Base-by-base conservation (phyloP, 1,284 basidiomycete species). In the Laetiporus sulphureus region DNA sequence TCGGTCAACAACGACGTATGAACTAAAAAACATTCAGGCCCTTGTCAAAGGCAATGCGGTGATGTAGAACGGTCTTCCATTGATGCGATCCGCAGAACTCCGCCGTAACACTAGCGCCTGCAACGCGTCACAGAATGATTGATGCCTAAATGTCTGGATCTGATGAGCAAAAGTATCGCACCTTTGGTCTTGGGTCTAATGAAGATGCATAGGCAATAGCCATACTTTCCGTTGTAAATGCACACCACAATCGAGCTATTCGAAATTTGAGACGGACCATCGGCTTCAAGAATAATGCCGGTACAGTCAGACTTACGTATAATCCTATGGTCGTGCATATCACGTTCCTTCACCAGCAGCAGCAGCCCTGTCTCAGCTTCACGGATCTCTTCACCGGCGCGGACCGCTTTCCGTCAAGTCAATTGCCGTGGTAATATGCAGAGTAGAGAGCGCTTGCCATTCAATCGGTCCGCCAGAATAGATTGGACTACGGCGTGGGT, bases 211-310 rank as follows among this genome's bases (percentile, higher is more conserved):
- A 84, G 25, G 72, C 84, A 38, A 88, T 66, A 0, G 84, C 82
- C 83, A 89, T 87, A 57, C 80, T 84, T 22, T 75, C 66, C n/a
- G 85, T 80, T 8, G 85, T 88, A 63, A 89, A 89, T 27, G 77
- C 83, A 55, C 85, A 87, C 81, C 83, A 88, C 25, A 87, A 59
- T 27, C 81, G 75, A 20, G 71, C 83, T 81, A 11, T 10, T 11
- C 13, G 32, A n/a, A 42, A 40, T 31, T 19, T 36, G 38, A 22
- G 2, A 49, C 44, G 18, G 31, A 36, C 24, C 33, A 37, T 12
- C 27, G 16, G 15, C 15, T 23, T 19, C 30, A 32, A 15, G 3
- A 8, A 8, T 8, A 19, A 21, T 49, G 32, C 36, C 20, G 19
- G 4, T 41, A 44, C 25, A 25, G 31, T 23, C 13, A 22, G 22